These are phyloP conservation scores for Podospora pseudopauciseta DNA, from an alignment of 495 filamentous ascomycete genomes.

Conservation along the genomic window DNA sequence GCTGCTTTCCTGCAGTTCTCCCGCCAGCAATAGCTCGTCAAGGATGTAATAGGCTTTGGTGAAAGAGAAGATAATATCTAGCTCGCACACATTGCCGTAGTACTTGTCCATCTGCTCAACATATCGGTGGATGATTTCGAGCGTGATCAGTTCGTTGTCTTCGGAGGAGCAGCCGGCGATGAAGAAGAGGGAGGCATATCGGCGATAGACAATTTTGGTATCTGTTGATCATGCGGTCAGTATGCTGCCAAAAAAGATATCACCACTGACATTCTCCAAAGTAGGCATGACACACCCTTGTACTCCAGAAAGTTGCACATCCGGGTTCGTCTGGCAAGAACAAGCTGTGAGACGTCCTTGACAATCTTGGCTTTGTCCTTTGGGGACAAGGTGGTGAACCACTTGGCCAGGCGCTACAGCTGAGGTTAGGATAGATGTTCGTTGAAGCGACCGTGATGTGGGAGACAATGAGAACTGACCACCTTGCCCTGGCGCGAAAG, in stretches of 20 bases:
- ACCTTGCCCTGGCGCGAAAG: conserved; percentile 99
- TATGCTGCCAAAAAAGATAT: conserved; percentile 12
- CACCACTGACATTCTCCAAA: background rate
- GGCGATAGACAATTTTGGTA: conserved; percentile 96
- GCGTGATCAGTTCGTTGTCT: conserved; percentile 96
- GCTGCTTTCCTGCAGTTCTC: conserved; percentile 97
- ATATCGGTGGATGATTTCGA: conserved; percentile 97
- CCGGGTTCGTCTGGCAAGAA: conserved; percentile 87
- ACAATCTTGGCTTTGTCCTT: conserved; percentile 99
- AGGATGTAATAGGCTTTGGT: conserved; percentile 94
- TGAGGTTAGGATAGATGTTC: conserved; percentile 22
- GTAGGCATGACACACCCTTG: conserved; percentile 61
- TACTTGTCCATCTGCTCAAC: conserved; percentile 99
- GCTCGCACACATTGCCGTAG: conserved; percentile 98
- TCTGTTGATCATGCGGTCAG: conserved; percentile 51
- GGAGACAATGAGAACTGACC: conserved; percentile 56
- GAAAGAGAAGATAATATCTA: conserved; percentile 97
- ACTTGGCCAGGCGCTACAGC: conserved; percentile 89
- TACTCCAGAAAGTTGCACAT: conserved; percentile 99
- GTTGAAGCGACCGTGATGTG: conserved; percentile 34
- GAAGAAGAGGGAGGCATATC: conserved; percentile 98
- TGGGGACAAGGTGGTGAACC: conserved; percentile 97
- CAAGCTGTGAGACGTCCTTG: conserved; percentile 98
- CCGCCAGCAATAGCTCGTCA: conserved; percentile 93
- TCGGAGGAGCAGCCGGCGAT: conserved; percentile 92